Conservation (phyloP, 345 rosid species). For the Nephelium lappaceum region DNA sequence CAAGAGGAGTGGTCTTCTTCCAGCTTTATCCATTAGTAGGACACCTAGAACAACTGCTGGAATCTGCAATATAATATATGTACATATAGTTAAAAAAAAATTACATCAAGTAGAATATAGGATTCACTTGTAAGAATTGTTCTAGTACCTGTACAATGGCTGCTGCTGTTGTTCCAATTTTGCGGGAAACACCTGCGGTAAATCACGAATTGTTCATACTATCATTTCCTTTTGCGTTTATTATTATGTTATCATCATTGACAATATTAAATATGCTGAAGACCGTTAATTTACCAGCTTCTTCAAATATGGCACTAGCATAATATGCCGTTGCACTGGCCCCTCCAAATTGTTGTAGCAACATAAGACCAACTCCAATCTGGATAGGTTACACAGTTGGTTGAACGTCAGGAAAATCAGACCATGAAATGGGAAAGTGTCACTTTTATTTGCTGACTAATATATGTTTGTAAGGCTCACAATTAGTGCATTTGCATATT, state of each 20-base stretch:
- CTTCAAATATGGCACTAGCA: slow-evolving; percentile 45
- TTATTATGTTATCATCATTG: neutral
- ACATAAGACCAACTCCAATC: slow-evolving; percentile 67
- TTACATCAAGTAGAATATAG: neutral
- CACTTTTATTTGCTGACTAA: neutral
- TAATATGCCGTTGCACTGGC: slow-evolving; percentile 41
- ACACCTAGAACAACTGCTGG: slow-evolving; percentile 27
- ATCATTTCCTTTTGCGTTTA: neutral
- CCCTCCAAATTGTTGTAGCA: slow-evolving; percentile 66
- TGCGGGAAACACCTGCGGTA: slow-evolving; percentile 33
- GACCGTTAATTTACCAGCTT: slow-evolving; percentile 41
- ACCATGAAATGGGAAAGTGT: neutral
- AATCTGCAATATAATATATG: slow-evolving; percentile 30
- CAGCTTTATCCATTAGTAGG: slow-evolving; percentile 20
- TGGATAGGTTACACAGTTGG: slow-evolving; percentile 10
- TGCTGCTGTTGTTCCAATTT: slow-evolving; percentile 32
- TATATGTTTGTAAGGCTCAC: slow-evolving; percentile 24
- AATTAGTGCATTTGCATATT: slow-evolving; percentile 41
- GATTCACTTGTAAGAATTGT: neutral
- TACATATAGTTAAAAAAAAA: neutral
- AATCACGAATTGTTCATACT: neutral
- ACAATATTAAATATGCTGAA: neutral
- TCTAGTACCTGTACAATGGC: slow-evolving; percentile 35
- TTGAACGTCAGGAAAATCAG: neutral
- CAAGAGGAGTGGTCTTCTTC: slow-evolving; percentile 58